phyloP scores from a whole-genome alignment of 345 rosid species.

The Gossypium stocksii region DNA sequence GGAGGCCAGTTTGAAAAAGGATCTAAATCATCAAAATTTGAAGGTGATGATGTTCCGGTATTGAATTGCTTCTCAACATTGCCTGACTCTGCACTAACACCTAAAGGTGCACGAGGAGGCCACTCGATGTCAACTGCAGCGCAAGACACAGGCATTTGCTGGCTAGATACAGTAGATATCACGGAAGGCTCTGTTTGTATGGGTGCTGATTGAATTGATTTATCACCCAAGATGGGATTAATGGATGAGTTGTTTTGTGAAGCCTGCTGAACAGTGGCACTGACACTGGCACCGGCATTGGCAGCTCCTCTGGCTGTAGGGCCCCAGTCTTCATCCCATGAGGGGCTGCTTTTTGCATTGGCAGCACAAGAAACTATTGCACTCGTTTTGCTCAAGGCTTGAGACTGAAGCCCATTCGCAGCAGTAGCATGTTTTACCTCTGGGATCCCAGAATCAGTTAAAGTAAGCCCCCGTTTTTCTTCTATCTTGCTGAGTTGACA shows the following conservation, averaged over 20 bases:
- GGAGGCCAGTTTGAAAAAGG: constrained; percentile 94
- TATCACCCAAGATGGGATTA: constrained; percentile 28
- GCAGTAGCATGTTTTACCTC: constrained; percentile 40
- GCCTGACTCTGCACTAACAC: constrained; percentile 23
- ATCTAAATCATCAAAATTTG: constrained; percentile 62
- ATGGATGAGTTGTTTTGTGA: constrained; percentile 17
- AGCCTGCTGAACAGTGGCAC: constrained; percentile 15
- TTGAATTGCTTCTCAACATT: constrained; percentile 35
- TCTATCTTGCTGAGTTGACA: constrained; percentile 61
- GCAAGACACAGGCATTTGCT: constrained; percentile 47
- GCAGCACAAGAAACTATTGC: constrained; percentile 32
- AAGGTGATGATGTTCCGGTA: constrained; percentile 35
- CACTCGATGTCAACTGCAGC: constrained; percentile 78
- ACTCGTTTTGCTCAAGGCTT: constrained; percentile 38
- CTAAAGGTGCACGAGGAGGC: constrained; percentile 69
- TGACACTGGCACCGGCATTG: background rate
- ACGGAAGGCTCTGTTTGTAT: constrained; percentile 36
- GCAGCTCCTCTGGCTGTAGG: constrained; percentile 36
- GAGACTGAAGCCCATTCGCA: constrained; percentile 51
- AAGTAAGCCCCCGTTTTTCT: constrained; percentile 79
- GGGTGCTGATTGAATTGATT: constrained; percentile 33
- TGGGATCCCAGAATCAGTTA: constrained; percentile 60
- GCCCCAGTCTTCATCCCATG: constrained; percentile 98
- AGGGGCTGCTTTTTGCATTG: constrained; percentile 36
- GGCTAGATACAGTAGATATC: constrained; percentile 34